Base-by-base conservation (phyloP, 305 asterid genomes). In the Fraxinus nigra region DNA sequence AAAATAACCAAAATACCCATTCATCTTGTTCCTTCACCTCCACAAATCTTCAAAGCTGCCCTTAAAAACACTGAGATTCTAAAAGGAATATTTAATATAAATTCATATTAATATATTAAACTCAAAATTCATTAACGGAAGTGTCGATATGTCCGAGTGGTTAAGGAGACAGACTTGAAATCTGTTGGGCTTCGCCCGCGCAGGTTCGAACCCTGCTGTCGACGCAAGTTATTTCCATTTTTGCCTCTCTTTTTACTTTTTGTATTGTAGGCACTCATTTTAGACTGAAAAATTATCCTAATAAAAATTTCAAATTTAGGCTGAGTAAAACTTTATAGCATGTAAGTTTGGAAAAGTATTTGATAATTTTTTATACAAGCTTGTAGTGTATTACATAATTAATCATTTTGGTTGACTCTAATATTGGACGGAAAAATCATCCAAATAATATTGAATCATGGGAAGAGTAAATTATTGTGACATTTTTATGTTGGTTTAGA, bases 171-270 rank as follows among this genome's bases (percentile, higher is more conserved):
- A 90, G 97, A 92, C 97, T 92, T 90, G 93, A 94, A 93, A 93
- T 93, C 97, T 92, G 93, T 92, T 92, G 98, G 98, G 95, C 95
- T 92, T 54, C 85, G 97, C 92, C 97, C 95, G 95, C 93, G 97
- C 95, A 92, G 97, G 95, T 92, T 93, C 94, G 95, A 92, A 89
- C 94, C 95, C 97, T 92, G 95, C 93, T 93, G 93, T 89, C 91
- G 97, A 92, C 93, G 93, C 30, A 0, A 28, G 2, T 4, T 14
- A 0, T 18, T 18, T 5, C 11, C 61, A 4, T 54, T 56, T 56
- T 18, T 5, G 10, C 61, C 11, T 18, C 1, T 18, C 63, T n/a
- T 51, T 51, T 14, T 54, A 54, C 24, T 5, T 54, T 54, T 54
- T 54, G 24, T 54, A 54, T 54, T 18, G 10, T n/a, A n/a, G 26